Conservation (phyloP, 148 eudicot species). For the Suaeda aralocaspica region DNA sequence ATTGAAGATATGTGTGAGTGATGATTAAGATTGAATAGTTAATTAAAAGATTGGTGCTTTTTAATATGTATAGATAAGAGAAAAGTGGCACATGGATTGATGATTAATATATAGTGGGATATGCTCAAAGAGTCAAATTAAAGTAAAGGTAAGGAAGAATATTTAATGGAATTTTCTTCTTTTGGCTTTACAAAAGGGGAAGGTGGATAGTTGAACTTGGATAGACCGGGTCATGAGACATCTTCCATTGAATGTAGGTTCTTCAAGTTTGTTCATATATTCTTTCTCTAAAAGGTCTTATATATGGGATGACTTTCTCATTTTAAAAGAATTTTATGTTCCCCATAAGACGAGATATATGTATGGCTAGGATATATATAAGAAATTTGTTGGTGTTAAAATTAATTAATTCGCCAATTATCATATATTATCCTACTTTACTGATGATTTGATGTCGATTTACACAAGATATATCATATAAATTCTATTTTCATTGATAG, state of each 20-base stretch:
- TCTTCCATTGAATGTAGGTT: constrained; percentile 13
- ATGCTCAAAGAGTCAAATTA: constrained; percentile 3
- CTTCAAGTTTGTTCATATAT: constrained; percentile 4
- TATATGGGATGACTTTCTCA: not conserved
- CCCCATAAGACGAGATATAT: too few relatives aligned
- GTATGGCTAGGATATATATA: too few relatives aligned
- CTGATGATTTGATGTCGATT: too few relatives aligned
- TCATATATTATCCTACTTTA: too few relatives aligned
- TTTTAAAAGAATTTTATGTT: not conserved
- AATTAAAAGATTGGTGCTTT: too few relatives aligned
- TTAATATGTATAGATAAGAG: too few relatives aligned
- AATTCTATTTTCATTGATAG: too few relatives aligned
- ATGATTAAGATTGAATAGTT: too few relatives aligned
- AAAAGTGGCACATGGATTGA: not conserved
- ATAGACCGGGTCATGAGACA: not conserved
- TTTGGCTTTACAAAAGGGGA: not conserved
- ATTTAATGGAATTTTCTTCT: not conserved
- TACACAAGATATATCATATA: too few relatives aligned
- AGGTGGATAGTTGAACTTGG: not conserved
- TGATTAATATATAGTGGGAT: not conserved
- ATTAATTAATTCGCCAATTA: too few relatives aligned
- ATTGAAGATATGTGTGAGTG: too few relatives aligned
- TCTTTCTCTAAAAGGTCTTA: not conserved
- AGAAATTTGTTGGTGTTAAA: not conserved
- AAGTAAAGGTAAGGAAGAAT: not conserved